Evolutionary conservation across 345 rosid species (phyloP).

Genomic region (Salix purpurea): DNA sequence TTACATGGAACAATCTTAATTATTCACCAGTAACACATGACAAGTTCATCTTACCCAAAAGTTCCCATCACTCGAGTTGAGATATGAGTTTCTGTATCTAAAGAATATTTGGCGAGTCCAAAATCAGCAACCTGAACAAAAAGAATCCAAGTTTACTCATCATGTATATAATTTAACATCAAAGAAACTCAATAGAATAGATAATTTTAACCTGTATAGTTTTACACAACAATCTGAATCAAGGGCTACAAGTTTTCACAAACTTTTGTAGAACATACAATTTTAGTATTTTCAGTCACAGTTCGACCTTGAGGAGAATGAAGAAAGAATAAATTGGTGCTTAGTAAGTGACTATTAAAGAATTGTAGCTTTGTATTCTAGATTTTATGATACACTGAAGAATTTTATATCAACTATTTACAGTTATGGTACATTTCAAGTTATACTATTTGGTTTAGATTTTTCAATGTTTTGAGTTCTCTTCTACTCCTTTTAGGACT

Average conservation of each 20-base stretch:
- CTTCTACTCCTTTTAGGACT: neutral
- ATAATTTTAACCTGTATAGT: neutral
- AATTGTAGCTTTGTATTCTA: neutral
- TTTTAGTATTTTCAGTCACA: neutral
- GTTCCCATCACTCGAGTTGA: constrained; percentile 33
- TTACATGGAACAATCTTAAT: neutral
- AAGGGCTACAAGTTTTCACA: neutral
- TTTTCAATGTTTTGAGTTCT: neutral
- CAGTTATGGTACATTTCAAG: neutral
- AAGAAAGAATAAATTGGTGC: neutral
- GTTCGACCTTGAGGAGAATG: neutral
- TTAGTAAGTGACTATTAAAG: neutral
- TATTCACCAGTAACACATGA: neutral
- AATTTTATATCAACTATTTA: neutral
- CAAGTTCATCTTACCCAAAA: constrained; percentile 14
- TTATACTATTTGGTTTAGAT: neutral
- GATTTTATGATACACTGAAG: neutral
- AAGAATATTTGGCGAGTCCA: constrained; percentile 24
- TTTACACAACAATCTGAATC: neutral
- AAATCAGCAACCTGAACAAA: constrained; percentile 24
- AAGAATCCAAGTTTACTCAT: neutral
- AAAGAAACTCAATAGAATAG: neutral
- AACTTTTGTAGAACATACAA: neutral
- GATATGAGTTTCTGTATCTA: constrained; percentile 28
- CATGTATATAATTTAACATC: neutral